Evolutionary conservation across 75 land plant species (phyloP), one percentile per base, ranked within the genome.

Genomic region (Pinus tabuliformis): DNA sequence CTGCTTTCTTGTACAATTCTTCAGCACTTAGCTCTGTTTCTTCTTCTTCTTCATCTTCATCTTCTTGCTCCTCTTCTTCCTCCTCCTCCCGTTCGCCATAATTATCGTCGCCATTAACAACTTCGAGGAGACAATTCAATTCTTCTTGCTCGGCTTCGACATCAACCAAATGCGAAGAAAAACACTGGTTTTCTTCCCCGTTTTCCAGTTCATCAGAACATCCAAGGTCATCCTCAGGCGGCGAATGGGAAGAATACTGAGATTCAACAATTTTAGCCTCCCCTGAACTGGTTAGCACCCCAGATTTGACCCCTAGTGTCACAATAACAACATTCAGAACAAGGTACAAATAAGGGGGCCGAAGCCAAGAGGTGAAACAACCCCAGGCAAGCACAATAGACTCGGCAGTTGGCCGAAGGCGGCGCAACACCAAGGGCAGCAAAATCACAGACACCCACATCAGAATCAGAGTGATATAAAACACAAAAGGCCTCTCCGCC

Each of bases 301-400:
- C 37, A 6, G 70, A 65, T 65, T 65, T 65, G 17, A 65, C 18
- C 17, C 70, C 42, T 1, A 65, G 42, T 36, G 70, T 65, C 4
- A 65, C 70, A 65, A 65, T 65, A 13, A 65, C 70, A 15, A 65
- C 70, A 65, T 65, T 65, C 37, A 65, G 39, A 5, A 65, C 17
- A 65, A 65, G n/a, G 13, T 65, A 65, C 18, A 65, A 37, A 65
- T 16, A 65, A 0, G 70, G 37, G 2, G 70, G 70, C 0, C 18
- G 37, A 65, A 65, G 36, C 70, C 70, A 65, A 30, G 70, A 49
- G 11, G 54, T 11, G 12, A 49, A 49, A 9, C 12, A 49, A 49
- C 2, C 54, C 54, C 54, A 49, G 54, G 54, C 54, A 49, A 49
- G 54, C 54, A 49, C 54, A 11, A 49, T 49, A 2, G 54, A 49